Conservation (phyloP, 805 yeast species). For the Starmerella scarabaei region DNA sequence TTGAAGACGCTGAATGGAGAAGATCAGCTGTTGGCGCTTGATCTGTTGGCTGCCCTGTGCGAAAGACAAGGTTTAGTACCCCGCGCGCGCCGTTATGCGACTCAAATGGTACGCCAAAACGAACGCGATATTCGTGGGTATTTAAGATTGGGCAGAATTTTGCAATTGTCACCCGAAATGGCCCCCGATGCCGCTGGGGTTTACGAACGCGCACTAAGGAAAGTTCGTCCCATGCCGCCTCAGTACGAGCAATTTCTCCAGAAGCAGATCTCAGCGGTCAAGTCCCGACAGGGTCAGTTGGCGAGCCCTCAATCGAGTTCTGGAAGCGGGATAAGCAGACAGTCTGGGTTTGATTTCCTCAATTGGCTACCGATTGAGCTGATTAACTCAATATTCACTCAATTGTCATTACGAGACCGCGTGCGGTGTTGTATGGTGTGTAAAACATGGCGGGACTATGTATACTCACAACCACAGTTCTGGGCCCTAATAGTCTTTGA, state of each 20-base stretch:
- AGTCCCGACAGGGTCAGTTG: background rate
- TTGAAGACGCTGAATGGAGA: conserved; percentile 1
- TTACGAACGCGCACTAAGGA: conserved; percentile 12
- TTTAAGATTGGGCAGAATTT: conserved; percentile 17
- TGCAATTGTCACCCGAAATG: conserved; percentile 9
- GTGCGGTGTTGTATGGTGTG: conserved; percentile 6
- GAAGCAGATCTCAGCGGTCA: conserved; percentile 1
- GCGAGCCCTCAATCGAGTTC: background rate
- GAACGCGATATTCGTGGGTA: conserved; percentile 16
- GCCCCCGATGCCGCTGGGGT: conserved; percentile 11
- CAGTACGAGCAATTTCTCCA: conserved; percentile 3
- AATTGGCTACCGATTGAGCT: conserved; percentile 13
- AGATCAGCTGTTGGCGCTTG: conserved; percentile 8
- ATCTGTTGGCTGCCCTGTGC: conserved; percentile 16
- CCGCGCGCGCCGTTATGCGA: conserved; percentile 15
- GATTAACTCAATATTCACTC: conserved; percentile 8
- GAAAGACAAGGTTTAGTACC: conserved; percentile 12
- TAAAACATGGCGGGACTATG: conserved; percentile 9
- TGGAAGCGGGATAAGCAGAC: background rate
- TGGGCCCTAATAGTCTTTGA: conserved; percentile 9
- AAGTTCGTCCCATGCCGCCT: conserved; percentile 2
- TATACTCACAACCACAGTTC: conserved; percentile 10
- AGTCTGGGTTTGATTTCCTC: conserved; percentile 6
- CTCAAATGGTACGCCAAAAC: conserved; percentile 8
- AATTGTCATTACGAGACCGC: conserved; percentile 7